A percentile compares a stretch with the other conserved stretches of the same genome.
Conservation (phyloP, 805 yeast species). For the Nakazawaea ambrosiae region DNA sequence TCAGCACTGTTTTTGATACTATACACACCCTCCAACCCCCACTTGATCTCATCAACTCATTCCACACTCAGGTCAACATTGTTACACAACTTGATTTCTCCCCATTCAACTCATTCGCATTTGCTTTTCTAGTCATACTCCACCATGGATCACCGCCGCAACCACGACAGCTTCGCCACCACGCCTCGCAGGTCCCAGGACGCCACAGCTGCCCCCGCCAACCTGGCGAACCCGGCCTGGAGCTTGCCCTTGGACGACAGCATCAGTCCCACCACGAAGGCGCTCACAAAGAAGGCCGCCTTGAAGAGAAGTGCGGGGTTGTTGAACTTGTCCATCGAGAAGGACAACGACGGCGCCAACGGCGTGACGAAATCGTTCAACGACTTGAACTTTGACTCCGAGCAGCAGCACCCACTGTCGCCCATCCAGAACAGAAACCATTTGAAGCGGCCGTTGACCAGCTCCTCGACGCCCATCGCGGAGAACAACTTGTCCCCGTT, state of each 20-base stretch:
- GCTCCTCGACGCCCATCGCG: constrained; percentile 5
- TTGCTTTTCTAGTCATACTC: no score
- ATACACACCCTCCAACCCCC: no score
- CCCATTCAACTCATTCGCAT: no score
- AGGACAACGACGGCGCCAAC: constrained; percentile 12
- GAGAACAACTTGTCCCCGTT: constrained; percentile 6
- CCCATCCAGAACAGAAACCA: background rate
- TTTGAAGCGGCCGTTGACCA: constrained; percentile 8
- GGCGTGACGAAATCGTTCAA: constrained; percentile 27
- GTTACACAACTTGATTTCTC: no score
- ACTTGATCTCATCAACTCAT: no score
- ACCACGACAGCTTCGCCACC: no score
- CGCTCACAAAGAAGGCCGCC: constrained; percentile 19
- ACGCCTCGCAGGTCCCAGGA: no score
- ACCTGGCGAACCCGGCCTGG: no score
- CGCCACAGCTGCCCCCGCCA: no score
- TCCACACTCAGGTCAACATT: no score
- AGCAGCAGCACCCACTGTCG: background rate
- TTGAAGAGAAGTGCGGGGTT: constrained; percentile 48
- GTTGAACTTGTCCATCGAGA: constrained; percentile 40
- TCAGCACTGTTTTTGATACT: no score
- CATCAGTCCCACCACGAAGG: constrained; percentile 7
- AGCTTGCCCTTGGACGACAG: constrained; percentile 6
- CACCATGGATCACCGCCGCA: no score
- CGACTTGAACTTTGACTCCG: constrained; percentile 22